Evolutionary conservation across 352 stramenopile species (phyloP), one percentile per base, ranked within the genome.

Genomic region (Peronospora belbahrii): DNA sequence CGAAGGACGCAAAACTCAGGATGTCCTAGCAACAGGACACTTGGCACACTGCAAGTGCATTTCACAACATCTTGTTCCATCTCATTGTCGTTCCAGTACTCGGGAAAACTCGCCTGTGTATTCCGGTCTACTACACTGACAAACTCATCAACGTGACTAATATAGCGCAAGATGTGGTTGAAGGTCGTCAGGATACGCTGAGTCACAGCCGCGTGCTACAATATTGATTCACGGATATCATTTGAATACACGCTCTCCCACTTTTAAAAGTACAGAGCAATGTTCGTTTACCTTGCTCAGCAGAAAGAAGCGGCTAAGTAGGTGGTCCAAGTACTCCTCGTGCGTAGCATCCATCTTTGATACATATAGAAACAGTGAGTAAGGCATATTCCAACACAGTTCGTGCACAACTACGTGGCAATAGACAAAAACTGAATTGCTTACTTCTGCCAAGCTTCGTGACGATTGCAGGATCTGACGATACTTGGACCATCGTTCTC

Each of bases 261-360:
- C 8, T 32, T n/a, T n/a, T 10, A 32, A 5, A 36, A 18, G 10
- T 9, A 35, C 11, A 34, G 43, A 4, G 8, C 30, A 22, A 18
- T 31, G 22, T 22, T 18, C 23, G 6, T 9, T 15, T 47, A 89
- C 78, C 71, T 87, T 91, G 9, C 83, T 65, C 7, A 80, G 40
- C 18, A 87, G 56, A 46, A 91, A 88, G 39, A 85, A 88, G 6
- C 63, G 62, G 27, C 79, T 80, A 2, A 86, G 49, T 31, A 91
- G 52, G 23, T 68, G 46, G 14, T 87, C 65, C 13, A 91, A 52
- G 47, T 84, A 85, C 35, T 62, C 20, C 42, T 86, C 72, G 17
- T 88, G 75, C 1, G 58, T 65, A 14, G 47, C 40, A 47, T 88
- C 65, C 58, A 91, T 86, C 62, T 88, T 40, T 18, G 2, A 19